Percentiles rank a stretch among this genome's conserved stretches.
Evolutionary conservation across 2,329 filamentous ascomycete genomes (phyloP).

Genomic region (Onygenales sp.): DNA sequence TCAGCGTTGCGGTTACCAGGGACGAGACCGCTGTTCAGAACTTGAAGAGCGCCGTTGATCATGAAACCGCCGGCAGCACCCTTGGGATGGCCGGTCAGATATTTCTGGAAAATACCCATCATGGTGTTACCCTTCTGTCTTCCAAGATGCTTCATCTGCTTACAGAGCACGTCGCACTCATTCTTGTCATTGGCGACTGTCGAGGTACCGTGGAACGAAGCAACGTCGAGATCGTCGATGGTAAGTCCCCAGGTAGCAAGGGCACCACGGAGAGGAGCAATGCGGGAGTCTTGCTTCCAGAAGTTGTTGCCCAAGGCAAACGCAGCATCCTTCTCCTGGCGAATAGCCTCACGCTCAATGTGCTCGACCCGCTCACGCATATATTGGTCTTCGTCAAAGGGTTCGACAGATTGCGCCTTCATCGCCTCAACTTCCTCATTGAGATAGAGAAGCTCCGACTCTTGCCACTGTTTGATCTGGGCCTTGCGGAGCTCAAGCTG

Average conservation of each 20-base stretch:
- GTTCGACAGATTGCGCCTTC: constrained; percentile 61
- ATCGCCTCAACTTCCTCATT: constrained; percentile 89
- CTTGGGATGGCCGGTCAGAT: constrained; percentile 96
- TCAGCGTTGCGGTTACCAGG: constrained; percentile 97
- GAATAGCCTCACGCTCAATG: constrained; percentile 75
- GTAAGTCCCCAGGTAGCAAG: constrained; percentile 97
- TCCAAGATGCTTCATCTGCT: constrained; percentile 90
- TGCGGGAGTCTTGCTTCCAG: constrained; percentile 92
- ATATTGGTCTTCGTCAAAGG: constrained; percentile 76
- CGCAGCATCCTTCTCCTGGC: constrained; percentile 89
- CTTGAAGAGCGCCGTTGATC: constrained; percentile 96
- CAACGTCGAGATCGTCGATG: constrained; percentile 87
- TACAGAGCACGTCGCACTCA: constrained; percentile 92
- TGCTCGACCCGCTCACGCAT: constrained; percentile 74
- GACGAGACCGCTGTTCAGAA: constrained; percentile 86
- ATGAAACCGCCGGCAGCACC: constrained; percentile 99
- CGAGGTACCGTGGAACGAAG: constrained; percentile 97
- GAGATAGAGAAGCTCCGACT: constrained; percentile 85
- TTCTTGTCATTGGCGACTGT: constrained; percentile 99
- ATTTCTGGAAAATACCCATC: constrained; percentile 98
- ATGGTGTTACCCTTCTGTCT: constrained; percentile 94
- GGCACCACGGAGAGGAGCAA: constrained; percentile 90
- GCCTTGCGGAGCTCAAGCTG: constrained; percentile 90
- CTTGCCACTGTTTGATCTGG: constrained; percentile 94
- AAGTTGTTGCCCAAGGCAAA: constrained; percentile 95